Base-by-base conservation (phyloP, 2,329 filamentous ascomycete species). In the Capronia coronata region DNA sequence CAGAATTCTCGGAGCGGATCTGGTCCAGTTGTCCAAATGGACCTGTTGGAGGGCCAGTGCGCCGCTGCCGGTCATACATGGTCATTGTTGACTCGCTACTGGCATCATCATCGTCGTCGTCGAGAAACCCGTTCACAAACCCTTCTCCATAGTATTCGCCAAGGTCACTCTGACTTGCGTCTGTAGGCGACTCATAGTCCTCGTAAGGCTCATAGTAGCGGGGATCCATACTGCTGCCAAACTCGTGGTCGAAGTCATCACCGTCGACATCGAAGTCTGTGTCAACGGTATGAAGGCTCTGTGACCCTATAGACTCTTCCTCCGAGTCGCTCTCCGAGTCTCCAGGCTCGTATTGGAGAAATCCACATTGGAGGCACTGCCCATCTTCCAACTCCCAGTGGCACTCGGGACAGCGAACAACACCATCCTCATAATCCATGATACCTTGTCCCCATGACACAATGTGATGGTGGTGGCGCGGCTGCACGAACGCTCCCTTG, bases 321-420 rank as follows among this genome's bases (percentile, higher is more conserved):
- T 49, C 48, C 19, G 46, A 48, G 21, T 57, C 54, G 11, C n/a
- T 42, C n/a, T 53, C 42, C 29, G 50, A 48, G 34, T 73, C 18
- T 73, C 68, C 43, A 73, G 46, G 18, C 16, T 56, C 48, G 19
- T 48, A 51, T 46, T 53, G 47, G 18, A 39, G 44, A 27, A 56
- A 77, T 43, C 76, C 73, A 49, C 82, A 86, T 16, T 71, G 68
- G 18, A 62, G 55, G 59, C 82, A 86, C 2, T 59, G 64, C 48
- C 78, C 77, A 37, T 81, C 79, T 61, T 81, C 78, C 40, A 85
- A 68, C 63, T 86, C 83, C 73, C 77, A 78, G 7, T 72, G 66
- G 64, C 83, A 86, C 2, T 68, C 55, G 1, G 81, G 81, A 62
- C 83, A 86, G 56, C 82, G 74, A 47, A 77, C 75, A 27, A 76